These are phyloP conservation scores for Cladosporium austrohemisphaericum DNA, from an alignment of 2,329 filamentous ascomycete genomes.

Conservation along the genomic window DNA sequence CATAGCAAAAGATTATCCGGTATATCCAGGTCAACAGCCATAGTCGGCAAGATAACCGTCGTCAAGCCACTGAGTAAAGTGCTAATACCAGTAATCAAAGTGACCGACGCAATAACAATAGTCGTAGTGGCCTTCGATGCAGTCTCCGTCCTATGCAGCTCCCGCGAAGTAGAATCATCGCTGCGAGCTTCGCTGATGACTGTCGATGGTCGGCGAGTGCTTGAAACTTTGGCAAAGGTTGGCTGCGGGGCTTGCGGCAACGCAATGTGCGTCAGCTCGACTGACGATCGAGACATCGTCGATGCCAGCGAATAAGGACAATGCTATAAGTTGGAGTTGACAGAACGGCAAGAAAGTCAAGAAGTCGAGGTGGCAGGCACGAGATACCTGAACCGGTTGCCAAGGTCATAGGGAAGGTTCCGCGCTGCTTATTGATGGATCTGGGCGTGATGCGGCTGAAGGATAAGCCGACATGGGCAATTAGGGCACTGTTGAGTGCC, in stretches of 20 bases:
- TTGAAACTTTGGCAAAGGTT: not conserved
- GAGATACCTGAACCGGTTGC: no score
- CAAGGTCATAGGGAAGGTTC: no score
- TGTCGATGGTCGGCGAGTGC: conserved; percentile 13
- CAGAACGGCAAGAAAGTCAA: no score
- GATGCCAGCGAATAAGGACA: not conserved
- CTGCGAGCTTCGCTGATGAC: not conserved
- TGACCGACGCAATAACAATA: conserved; percentile 26
- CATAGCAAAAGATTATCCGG: conserved; percentile 25
- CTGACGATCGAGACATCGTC: conserved; percentile 14
- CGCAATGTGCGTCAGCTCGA: conserved; percentile 14
- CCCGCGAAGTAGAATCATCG: conserved; percentile 3
- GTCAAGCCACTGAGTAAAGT: conserved; percentile 37
- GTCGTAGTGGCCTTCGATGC: conserved; percentile 22
- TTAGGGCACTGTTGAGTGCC: no score
- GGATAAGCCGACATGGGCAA: no score
- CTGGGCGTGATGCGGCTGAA: no score
- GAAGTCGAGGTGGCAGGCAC: no score
- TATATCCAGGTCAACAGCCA: conserved; percentile 36
- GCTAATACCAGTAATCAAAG: conserved; percentile 25
- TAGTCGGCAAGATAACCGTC: conserved; percentile 41
- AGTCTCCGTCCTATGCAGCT: not conserved
- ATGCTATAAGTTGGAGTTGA: no score
- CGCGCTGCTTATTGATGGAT: no score
- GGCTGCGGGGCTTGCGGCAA: conserved; percentile 7